Base-by-base conservation (phyloP, 306 rosid species). In the Abrus pulchellus region DNA sequence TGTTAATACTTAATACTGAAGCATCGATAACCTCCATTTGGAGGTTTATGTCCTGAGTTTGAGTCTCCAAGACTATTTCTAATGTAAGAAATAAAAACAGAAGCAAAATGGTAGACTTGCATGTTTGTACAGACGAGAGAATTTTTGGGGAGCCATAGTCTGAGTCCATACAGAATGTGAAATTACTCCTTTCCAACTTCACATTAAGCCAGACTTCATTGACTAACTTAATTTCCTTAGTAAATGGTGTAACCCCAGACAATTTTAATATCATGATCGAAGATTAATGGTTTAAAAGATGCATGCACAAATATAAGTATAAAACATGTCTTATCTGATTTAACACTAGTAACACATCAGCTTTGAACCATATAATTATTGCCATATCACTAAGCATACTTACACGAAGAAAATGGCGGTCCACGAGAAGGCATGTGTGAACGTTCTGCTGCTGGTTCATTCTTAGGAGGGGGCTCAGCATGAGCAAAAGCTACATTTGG, bases 401-500 rank as follows among this genome's bases (percentile, higher is more conserved):
- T 75, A 92, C 98, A 89, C 71, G 90, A 68, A 60, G 88, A 72
- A 71, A 85, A 57, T 54, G 90, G 72, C 29, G 88, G 82, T 74
- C 84, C 83, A 36, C 72, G 74, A 43, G 62, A 68, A 32, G 84
- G 86, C 1, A 70, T 47, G 67, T 53, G 36, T 34, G 89, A 82
- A 67, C 6, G 84, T 68, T 82, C 86, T 3, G 83, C 41, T 47
- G 77, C 78, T 34, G 91, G 84, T 68, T 82, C 70, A 52, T 74
- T 89, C 79, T 80, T 89, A 44, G 92, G 85, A 57, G 94, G 97
- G 41, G 97, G 91, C 81, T 80, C 92, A 80, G 68, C 89, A 84
- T 88, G 97, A 76, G 91, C 85, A 81, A 90, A 89, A 80, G 92
- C 89, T 34, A 92, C 97, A 78, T 80, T 88, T 48, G 94, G 96